Evolutionary conservation across 495 filamentous ascomycete species (phyloP), one percentile per base, ranked within the genome.

Genomic region (Hypoxylon fuscum): DNA sequence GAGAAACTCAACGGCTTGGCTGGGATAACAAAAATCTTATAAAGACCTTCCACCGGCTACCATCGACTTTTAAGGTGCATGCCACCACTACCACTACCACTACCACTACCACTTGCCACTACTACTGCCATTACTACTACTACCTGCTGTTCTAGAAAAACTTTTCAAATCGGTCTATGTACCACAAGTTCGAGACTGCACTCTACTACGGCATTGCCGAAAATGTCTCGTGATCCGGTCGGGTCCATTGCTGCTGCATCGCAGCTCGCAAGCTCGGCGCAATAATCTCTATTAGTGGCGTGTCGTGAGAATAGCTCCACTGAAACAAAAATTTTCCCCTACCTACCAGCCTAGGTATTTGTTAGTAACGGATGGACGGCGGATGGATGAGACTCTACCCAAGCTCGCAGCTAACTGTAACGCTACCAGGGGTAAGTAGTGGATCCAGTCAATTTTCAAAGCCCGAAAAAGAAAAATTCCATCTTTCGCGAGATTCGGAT

Each of bases 151-250:
- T 56, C 29, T 22, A 38, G 23, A 46, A 53, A 48, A 55, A 47
- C 15, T 56, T 66, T 66, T 60, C 44, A 43, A 55, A 41, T 1
- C 8, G 20, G 9, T 8, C 45, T n/a, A n/a, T n/a, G n/a, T n/a
- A n/a, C 29, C n/a, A 10, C 23, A n/a, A n/a, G 48, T 49, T 64
- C 54, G 43, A 49, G 61, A 55, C 54, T 64, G 15, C 17, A 50
- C 29, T 32, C 12, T 35, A 35, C 25, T 6, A 66, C 55, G 63
- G 63, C 34, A 23, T 50, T 55, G 42, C 57, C 62, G 56, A 60
- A 64, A 47, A 55, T 31, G 52, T 66, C 62, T 66, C 62, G 56
- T 60, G 62, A 66, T 66, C 46, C 31, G 38, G 43, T 35, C 29
- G 55, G 55, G 42, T 47, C 31, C 49, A 49, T 43, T 20, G 8